phyloP scores from a whole-genome alignment of 1,284 basidiomycete species.

The Peniophora sp. region DNA sequence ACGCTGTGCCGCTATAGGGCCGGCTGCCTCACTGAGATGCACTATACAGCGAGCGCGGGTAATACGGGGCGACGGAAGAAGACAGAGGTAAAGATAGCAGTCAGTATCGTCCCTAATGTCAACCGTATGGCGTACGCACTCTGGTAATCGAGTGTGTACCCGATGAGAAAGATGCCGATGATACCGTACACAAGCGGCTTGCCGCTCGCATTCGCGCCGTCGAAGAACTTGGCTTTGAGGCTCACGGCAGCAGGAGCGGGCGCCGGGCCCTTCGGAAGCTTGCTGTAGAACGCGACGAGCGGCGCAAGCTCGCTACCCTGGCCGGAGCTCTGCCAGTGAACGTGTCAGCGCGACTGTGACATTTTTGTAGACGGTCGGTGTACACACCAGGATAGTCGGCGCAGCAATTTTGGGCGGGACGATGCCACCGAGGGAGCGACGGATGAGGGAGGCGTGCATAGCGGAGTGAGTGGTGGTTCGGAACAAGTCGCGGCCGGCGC shows the following conservation, averaged over 20 bases:
- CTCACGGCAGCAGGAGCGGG: conserved; percentile 56
- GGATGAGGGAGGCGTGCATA: conserved; percentile 81
- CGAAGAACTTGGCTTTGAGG: conserved; percentile 75
- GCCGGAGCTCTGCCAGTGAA: conserved; percentile 56
- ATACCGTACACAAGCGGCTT: conserved; percentile 70
- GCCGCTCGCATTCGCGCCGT: conserved; percentile 79
- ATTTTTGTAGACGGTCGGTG: neutral
- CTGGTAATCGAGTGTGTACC: conserved; percentile 89
- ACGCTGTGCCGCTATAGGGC: neutral
- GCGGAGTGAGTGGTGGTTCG: conserved; percentile 12
- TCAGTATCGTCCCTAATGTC: conserved; percentile 4
- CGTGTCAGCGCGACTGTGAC: neutral
- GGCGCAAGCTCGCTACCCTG: conserved; percentile 73
- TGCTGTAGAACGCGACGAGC: conserved; percentile 92
- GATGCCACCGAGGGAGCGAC: conserved; percentile 74
- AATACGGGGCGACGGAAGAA: no score
- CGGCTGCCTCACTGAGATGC: conserved; percentile 62
- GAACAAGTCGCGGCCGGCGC: conserved; percentile 3
- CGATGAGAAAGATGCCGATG: conserved; percentile 70
- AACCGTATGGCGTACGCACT: conserved; percentile 46
- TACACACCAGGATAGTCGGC: conserved; percentile 75
- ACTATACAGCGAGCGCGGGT: conserved; percentile 33
- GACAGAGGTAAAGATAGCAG: neutral
- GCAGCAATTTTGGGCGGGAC: conserved; percentile 95
- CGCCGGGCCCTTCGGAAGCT: conserved; percentile 76